phyloP scores from a whole-genome alignment of 1,284 basidiomycete species.

The Ustilago sp. region DNA sequence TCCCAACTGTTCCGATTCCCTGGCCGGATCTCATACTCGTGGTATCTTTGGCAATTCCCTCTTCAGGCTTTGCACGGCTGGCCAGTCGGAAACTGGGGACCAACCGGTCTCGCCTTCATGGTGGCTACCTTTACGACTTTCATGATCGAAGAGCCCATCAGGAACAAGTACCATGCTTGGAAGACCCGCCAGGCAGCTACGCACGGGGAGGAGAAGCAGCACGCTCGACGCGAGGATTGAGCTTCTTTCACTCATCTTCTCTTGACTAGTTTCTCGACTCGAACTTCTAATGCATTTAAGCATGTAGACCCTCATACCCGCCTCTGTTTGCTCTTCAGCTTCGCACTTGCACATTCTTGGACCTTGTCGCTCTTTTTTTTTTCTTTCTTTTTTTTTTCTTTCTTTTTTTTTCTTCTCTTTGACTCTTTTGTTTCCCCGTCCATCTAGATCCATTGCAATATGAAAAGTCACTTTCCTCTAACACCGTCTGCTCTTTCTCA shows the following conservation, averaged over 20 bases:
- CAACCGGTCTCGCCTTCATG: constrained; percentile 35
- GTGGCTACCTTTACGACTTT: constrained; percentile 39
- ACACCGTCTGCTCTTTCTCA: no score
- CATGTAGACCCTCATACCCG: no score
- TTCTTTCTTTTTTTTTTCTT: no score
- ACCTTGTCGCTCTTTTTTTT: no score
- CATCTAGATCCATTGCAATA: no score
- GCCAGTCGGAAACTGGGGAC: constrained; percentile 26
- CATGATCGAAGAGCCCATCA: constrained; percentile 42
- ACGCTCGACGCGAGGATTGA: constrained; percentile 27
- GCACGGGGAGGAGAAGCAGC: constrained; percentile 16
- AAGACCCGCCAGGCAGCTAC: constrained; percentile 22
- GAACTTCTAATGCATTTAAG: no score
- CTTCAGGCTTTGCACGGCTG: constrained; percentile 29
- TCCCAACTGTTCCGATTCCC: constrained; percentile 32
- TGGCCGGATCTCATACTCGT: constrained; percentile 40
- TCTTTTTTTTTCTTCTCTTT: no score
- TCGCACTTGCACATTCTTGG: no score
- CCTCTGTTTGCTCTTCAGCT: no score
- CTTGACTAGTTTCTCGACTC: no score
- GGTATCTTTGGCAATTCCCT: constrained; percentile 47
- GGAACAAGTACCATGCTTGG: constrained; percentile 35
- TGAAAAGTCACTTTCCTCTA: no score
- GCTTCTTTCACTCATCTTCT: background rate
- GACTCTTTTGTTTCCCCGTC: no score